These are phyloP conservation scores for Colletotrichum endophyticum DNA, from an alignment of 2,329 filamentous ascomycete species.

Conservation along the genomic window DNA sequence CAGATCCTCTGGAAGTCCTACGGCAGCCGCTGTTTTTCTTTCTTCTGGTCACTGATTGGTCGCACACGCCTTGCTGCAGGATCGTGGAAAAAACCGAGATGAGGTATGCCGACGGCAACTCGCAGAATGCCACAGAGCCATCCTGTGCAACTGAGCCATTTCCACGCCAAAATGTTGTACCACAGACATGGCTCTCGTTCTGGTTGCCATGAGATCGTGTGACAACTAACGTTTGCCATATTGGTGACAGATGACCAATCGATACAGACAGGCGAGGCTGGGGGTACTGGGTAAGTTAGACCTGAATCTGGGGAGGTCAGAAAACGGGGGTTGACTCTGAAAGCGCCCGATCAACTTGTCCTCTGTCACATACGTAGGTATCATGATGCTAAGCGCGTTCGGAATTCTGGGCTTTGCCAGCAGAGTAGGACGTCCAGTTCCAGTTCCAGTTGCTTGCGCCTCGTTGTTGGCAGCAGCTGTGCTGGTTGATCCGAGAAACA, in stretches of 20 bases:
- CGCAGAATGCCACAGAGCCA: conserved; percentile 5
- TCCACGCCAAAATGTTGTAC: conserved; percentile 1
- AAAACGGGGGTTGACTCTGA: background rate
- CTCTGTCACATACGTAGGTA: background rate
- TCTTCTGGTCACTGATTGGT: conserved; percentile 5
- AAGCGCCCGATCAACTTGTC: background rate
- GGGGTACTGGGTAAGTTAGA: background rate
- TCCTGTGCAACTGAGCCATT: background rate
- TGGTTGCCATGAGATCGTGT: background rate
- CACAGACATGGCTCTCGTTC: background rate
- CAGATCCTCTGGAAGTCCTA: background rate
- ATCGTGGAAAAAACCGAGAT: conserved; percentile 22
- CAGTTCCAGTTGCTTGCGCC: background rate
- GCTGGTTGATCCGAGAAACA: background rate
- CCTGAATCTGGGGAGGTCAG: background rate
- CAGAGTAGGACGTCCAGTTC: background rate
- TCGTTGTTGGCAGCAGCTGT: background rate
- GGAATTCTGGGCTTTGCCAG: background rate
- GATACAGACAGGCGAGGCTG: background rate
- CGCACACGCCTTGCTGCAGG: conserved; percentile 21
- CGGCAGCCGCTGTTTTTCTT: background rate
- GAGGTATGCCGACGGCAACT: conserved; percentile 12
- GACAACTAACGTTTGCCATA: background rate
- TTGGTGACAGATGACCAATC: background rate
- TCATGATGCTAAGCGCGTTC: background rate